Percentiles rank a stretch among this genome's conserved stretches.
These are phyloP conservation scores for Suillus americanus DNA, from an alignment of 768 basidiomycete species.

Conservation along the genomic window DNA sequence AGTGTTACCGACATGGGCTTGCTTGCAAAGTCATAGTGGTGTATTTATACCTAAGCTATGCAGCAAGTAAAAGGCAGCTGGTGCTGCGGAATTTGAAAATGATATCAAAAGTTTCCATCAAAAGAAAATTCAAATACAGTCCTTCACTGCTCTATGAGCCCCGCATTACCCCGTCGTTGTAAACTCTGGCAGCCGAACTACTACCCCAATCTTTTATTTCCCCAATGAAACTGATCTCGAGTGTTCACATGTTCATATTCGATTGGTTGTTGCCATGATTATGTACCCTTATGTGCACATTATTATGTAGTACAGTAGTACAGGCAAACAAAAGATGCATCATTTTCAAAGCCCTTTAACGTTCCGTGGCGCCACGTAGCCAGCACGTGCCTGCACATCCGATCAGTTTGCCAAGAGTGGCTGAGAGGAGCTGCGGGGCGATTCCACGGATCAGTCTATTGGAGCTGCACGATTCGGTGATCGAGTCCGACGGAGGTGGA, in stretches of 20 bases:
- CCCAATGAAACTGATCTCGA: too few species aligned
- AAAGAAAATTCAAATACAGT: too few species aligned
- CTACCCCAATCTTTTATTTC: background rate
- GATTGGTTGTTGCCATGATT: background rate
- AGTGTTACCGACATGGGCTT: too few species aligned
- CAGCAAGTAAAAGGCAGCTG: too few species aligned
- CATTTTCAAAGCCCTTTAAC: background rate
- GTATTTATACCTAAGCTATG: too few species aligned
- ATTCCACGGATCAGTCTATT: background rate
- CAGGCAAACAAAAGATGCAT: background rate
- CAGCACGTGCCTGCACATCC: background rate
- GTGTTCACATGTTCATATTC: too few species aligned
- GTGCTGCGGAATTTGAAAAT: too few species aligned
- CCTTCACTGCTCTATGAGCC: too few species aligned
- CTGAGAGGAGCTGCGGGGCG: background rate
- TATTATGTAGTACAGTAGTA: background rate
- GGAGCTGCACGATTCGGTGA: background rate
- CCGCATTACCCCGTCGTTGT: background rate
- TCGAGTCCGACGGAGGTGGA: background rate
- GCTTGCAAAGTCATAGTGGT: too few species aligned
- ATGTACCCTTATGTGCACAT: too few species aligned
- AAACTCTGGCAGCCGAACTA: background rate
- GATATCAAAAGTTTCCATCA: too few species aligned
- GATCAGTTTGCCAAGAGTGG: background rate
- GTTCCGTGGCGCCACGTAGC: background rate